phyloP scores from a whole-genome alignment of 2,329 filamentous ascomycete species.

The Pyricularia pennisetigena region DNA sequence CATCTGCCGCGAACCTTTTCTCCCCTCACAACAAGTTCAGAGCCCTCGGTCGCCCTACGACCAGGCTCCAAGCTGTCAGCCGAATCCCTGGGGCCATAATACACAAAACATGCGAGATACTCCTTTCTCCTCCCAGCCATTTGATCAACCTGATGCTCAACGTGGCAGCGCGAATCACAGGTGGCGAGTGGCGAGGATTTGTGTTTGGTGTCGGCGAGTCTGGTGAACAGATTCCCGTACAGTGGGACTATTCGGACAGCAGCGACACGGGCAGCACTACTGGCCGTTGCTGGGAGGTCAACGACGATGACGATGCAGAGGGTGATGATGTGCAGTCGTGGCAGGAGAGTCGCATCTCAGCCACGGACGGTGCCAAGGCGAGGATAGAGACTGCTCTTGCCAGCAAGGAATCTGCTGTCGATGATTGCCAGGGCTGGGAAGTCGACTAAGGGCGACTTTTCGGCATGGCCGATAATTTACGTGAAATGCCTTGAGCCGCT shows the following conservation, averaged over 20 bases:
- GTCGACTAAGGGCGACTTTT: conserved; percentile 4
- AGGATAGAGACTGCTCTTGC: background rate
- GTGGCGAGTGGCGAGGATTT: conserved; percentile 52
- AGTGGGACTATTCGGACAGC: conserved; percentile 51
- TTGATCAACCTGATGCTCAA: conserved; percentile 71
- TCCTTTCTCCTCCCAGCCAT: conserved; percentile 72
- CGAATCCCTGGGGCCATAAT: conserved; percentile 56
- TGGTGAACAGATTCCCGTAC: conserved; percentile 44
- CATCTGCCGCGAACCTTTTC: conserved; percentile 57
- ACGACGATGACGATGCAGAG: background rate
- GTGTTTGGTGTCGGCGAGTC: conserved; percentile 43
- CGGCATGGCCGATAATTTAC: conserved; percentile 1
- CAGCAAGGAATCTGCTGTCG: background rate
- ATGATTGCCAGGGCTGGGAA: background rate
- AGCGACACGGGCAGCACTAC: background rate
- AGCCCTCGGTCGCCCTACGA: conserved; percentile 18
- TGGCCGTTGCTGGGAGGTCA: background rate
- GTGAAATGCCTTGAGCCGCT: background rate
- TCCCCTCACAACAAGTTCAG: conserved; percentile 22
- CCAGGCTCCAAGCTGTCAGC: conserved; percentile 32
- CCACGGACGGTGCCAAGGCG: background rate
- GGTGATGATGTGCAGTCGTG: background rate
- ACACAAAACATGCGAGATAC: conserved; percentile 65
- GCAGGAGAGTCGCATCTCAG: background rate
- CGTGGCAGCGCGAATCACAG: conserved; percentile 67